Conservation (phyloP, 2,329 filamentous ascomycete species). For the Graphilbum fragrans region DNA sequence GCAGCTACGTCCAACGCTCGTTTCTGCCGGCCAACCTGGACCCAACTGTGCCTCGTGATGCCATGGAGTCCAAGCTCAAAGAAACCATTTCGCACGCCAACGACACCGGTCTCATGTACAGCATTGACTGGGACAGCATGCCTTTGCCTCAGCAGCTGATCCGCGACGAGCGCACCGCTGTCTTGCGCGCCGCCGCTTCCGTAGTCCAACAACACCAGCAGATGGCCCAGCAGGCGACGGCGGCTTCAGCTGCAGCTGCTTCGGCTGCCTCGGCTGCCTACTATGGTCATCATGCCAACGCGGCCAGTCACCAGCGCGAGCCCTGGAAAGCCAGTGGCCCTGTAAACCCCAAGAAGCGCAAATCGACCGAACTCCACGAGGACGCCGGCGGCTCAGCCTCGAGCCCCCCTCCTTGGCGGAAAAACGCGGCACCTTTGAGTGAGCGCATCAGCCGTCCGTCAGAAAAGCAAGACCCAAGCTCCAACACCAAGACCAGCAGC, state of each 20-base stretch:
- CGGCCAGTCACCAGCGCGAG: not conserved
- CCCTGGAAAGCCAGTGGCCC: slow-evolving; percentile 8
- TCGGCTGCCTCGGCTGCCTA: slow-evolving; percentile 2
- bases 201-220: slow-evolving; percentile 3
- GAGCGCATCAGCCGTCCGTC: slow-evolving; percentile 54
- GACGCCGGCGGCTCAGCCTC: slow-evolving; percentile 25
- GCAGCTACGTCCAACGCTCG: slow-evolving; percentile 77
- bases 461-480: slow-evolving; percentile 14
- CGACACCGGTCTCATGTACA: slow-evolving; percentile 57
- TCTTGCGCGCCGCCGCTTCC: slow-evolving; percentile 6
- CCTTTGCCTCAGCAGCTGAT: slow-evolving; percentile 80
- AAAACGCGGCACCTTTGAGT: slow-evolving; percentile 47
- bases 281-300: slow-evolving; percentile 2
- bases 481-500: not conserved
- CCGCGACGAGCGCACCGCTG: slow-evolving; percentile 46
- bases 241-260: slow-evolving; percentile 6
- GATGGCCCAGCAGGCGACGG: slow-evolving; percentile 3
- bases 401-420: slow-evolving; percentile 62
- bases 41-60: slow-evolving; percentile 45
- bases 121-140: slow-evolving; percentile 71
- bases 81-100: slow-evolving; percentile 74
- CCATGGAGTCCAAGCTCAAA: slow-evolving; percentile 79
- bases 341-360: slow-evolving; percentile 59
- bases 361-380: slow-evolving; percentile 55
- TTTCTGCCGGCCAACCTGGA: slow-evolving; percentile 66